phyloP scores from a whole-genome alignment of 345 rosid genomes.

The Eucalyptus viminalis region DNA sequence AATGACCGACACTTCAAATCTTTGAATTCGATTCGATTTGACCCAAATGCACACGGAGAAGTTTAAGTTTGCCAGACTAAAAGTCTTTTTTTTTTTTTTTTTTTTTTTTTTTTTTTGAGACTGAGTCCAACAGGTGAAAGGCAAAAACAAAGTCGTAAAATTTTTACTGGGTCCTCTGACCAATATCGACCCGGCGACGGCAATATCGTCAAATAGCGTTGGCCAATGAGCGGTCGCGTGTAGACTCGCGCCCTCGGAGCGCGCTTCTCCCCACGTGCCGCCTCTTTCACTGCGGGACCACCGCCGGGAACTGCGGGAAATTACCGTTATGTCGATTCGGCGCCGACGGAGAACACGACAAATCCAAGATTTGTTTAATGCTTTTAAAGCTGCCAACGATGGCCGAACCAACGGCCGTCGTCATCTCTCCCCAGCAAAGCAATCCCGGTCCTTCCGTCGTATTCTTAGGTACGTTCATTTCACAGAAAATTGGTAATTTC shows the following conservation, averaged over 20 bases:
- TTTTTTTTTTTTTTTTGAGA: no score
- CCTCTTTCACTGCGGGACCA: background rate
- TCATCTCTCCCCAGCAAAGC: no score
- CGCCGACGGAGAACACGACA: background rate
- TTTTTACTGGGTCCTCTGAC: no score
- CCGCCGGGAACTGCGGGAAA: background rate
- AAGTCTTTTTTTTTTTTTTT: no score
- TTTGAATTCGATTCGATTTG: no score
- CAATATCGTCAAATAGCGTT: background rate
- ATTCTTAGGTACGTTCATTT: no score
- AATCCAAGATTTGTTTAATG: background rate
- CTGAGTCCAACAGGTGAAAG: background rate
- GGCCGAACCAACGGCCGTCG: background rate
- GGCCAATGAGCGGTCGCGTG: background rate
- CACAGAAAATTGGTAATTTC: no score
- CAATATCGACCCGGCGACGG: background rate
- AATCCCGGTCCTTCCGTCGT: no score
- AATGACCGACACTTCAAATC: background rate
- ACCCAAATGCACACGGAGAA: no score
- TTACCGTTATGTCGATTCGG: background rate
- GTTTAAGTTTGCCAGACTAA: no score
- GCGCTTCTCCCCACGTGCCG: background rate
- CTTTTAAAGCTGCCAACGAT: background rate
- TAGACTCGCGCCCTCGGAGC: background rate
- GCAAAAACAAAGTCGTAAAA: no score